A percentile compares a stretch with the other conserved stretches of the same genome.
phyloP scores from a whole-genome alignment of 805 yeast genomes.

The Wilhelminamyces savonicus region DNA sequence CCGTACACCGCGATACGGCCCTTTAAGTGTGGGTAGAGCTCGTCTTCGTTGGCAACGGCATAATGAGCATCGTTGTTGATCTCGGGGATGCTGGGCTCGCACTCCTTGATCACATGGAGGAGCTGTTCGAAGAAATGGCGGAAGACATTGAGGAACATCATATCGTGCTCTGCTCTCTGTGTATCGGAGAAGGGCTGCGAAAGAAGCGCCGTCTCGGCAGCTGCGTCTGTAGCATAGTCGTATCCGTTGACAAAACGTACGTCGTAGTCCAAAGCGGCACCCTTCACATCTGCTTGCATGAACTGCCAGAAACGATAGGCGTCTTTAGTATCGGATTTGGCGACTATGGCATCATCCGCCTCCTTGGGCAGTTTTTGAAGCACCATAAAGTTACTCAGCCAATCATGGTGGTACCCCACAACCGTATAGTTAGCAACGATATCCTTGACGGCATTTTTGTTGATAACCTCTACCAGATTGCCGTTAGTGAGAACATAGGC shows the following conservation, averaged over 20 bases:
- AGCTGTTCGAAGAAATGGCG: slow-evolving; percentile 14
- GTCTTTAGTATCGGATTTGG: slow-evolving; percentile 3
- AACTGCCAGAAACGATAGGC: slow-evolving; percentile 9
- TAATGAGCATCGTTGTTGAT: slow-evolving; percentile 26
- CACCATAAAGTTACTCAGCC: slow-evolving; percentile 8
- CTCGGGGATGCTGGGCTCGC: slow-evolving; percentile 14
- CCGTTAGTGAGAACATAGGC: neutral
- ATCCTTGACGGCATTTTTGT: neutral
- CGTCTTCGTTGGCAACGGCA: slow-evolving; percentile 8
- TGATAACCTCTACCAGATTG: neutral
- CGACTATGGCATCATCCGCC: too few species aligned
- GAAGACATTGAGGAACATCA: slow-evolving; percentile 11
- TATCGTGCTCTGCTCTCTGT: too few species aligned
- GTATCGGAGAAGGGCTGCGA: too few species aligned
- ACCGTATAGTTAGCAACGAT: slow-evolving; percentile 1
- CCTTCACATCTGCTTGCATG: slow-evolving; percentile 3
- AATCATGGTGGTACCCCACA: slow-evolving; percentile 10
- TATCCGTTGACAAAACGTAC: slow-evolving; percentile 12
- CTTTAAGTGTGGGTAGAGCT: slow-evolving; percentile 11
- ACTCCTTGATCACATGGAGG: slow-evolving; percentile 10
- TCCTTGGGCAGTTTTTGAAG: slow-evolving; percentile 6
- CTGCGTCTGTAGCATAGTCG: too few species aligned
- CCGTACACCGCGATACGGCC: slow-evolving; percentile 27
- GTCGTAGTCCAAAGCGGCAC: slow-evolving; percentile 4
- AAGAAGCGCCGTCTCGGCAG: too few species aligned